Evolutionary conservation across 371 early-diverging fungal genomes (phyloP), one percentile per base, ranked within the genome.

Genomic region (Mucor plumbeus): DNA sequence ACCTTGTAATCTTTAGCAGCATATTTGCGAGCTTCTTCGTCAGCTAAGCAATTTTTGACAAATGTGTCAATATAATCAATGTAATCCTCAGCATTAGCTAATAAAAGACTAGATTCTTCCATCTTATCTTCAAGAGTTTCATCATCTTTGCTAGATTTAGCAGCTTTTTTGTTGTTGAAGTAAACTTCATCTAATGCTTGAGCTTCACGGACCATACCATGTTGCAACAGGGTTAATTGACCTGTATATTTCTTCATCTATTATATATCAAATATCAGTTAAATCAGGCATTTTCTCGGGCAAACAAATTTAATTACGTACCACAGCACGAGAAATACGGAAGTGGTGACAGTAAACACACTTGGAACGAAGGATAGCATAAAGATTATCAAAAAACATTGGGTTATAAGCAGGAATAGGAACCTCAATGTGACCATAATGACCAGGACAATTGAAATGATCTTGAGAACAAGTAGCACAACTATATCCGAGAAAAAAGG

Each of bases 391-490:
- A 75, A 97, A 98, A 70, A 95, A 91, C 86, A 99, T 82, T 38
- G 99, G 95, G 81, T 99, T 97, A 82, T 97, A 96, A 40, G 97
- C 95, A 13, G 99, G 98, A 47, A 92, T 91, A 11, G 96, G 92
- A 14, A 99, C 88, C 74, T 99, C 99, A 63, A 99, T 99, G 78
- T 99, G 99, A 41, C 99, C 99, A 87, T 98, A 99, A 72, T 99
- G 99, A 35, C 99, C 99, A 15, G 97, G 96, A 75, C 99, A 99
- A 40, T 85, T 80, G 72, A 87, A 88, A 79, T 91, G 85, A 59
- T 88, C 88, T 67, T 95, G 87, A 7, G 87, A 85, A 84, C 99
- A 98, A 10, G 98, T 98, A 0, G 85, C 87, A 81, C 99, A 98
- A 34, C 94, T 94, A 76, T 8, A 53, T 38, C 56, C 59, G 47